Evolutionary conservation across 345 rosid genomes (phyloP).

Genomic region (Camelina laxa): DNA sequence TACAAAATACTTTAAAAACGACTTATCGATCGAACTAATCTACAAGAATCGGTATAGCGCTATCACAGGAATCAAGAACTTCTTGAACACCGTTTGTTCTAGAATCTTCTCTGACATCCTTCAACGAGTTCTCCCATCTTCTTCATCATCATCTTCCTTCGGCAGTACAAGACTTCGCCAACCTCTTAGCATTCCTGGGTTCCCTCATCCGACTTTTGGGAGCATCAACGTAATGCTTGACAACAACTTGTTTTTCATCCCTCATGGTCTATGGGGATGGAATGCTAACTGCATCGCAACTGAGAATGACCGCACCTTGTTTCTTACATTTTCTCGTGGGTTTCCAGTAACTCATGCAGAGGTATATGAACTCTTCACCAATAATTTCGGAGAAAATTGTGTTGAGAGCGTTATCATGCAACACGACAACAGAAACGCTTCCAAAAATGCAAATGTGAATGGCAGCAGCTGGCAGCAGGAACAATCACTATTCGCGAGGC

Average conservation of each 20-base stretch:
- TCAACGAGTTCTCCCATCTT: constrained; percentile 1
- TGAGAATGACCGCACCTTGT: constrained; percentile 46
- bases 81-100: constrained; percentile 43
- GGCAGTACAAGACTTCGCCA: not conserved
- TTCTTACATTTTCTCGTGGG: constrained; percentile 54
- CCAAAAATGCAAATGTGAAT: not conserved
- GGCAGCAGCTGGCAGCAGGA: not conserved
- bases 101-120: constrained; percentile 46
- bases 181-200: constrained; percentile 41
- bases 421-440: not conserved
- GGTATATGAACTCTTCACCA: constrained; percentile 41
- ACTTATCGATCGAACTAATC: constrained; percentile 29
- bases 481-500: constrained; percentile 28
- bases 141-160: not conserved
- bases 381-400: constrained; percentile 29
- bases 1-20: not conserved
- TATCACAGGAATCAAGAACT: constrained; percentile 41
- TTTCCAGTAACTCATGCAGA: constrained; percentile 46
- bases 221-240: constrained; percentile 26
- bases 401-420: constrained; percentile 25
- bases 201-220: constrained; percentile 51
- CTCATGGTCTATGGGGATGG: constrained; percentile 46
- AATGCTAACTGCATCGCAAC: constrained; percentile 24
- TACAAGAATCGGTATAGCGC: constrained; percentile 35
- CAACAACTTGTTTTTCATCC: too few species aligned